Base-by-base conservation (phyloP, 2,329 filamentous ascomycete genomes). In the Chrysosporium keratinophilum region DNA sequence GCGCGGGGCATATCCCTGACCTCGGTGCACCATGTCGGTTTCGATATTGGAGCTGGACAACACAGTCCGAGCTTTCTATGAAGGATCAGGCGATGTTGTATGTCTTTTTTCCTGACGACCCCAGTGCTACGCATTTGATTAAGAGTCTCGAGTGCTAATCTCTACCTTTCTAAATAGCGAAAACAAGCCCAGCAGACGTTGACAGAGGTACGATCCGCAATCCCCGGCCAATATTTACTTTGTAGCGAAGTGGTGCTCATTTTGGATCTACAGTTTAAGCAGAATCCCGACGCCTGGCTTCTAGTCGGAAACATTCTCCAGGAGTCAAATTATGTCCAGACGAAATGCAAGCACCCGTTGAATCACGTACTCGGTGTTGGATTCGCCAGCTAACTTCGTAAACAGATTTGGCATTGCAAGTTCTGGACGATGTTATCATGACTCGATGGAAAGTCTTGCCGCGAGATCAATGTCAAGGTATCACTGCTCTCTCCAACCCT, bases 371-470 rank as follows among this genome's bases (percentile, higher is more conserved):
- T 37, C 23, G 3, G 43, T 35, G n/a, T 15, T 51, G 46, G 56
- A 56, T 63, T 71, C 74, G 62, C 76, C 60, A 11, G 7, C 47
- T 51, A 57, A 52, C 39, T 35, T 15, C n/a, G 33, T 11, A 15
- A 10, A 17, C 63, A 94, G 88, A 95, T 71, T 78, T 98, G 65
- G 93, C 90, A 52, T 78, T 98, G 61, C 93, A 98, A 74, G 90
- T 98, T 61, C 82, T 98, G 60, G 93, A 98, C 75, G 89, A 88
- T 81, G 91, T 98, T 61, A 97, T 98, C 69, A 88, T 91, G 83
- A 98, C 93, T 62, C 84, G 93, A 76, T 98, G 93, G 94, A 98
- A 96, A 76, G 89, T 97, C 56, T 76, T 98, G 58, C 93, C 93
- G 51, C 83, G 89, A 66, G 91, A 97, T 61, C 93, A 98, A 74